These are phyloP conservation scores for Tuber melanosporum DNA, from an alignment of 495 filamentous ascomycete species.

Conservation along the genomic window DNA sequence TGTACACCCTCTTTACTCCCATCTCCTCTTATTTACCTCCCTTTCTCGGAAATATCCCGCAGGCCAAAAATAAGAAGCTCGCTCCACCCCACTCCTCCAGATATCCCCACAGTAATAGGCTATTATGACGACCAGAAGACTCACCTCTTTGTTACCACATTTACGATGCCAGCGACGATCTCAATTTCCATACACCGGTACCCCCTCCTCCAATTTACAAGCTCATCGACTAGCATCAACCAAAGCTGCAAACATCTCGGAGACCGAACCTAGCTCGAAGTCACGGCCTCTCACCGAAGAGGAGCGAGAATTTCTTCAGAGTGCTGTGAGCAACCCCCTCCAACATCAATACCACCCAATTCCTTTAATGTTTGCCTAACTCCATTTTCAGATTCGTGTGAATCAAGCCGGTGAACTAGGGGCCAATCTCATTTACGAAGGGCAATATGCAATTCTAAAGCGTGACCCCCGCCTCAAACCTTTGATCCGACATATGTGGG, in stretches of 20 bases:
- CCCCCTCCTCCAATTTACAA: neutral
- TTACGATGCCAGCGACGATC: neutral
- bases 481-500: slow-evolving; percentile 96
- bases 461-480: slow-evolving; percentile 78
- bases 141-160: neutral
- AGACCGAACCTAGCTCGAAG: neutral
- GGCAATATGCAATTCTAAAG: slow-evolving; percentile 65
- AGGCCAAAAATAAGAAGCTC: neutral
- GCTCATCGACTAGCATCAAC: neutral
- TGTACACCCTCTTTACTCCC: neutral
- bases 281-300: slow-evolving; percentile 58
- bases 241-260: neutral
- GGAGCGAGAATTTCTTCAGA: slow-evolving; percentile 70
- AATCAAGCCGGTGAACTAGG: slow-evolving; percentile 89
- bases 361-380: slow-evolving; percentile 9
- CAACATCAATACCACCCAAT: slow-evolving; percentile 11
- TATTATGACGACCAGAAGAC: neutral
- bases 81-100: neutral
- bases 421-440: slow-evolving; percentile 75
- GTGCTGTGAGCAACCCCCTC: slow-evolving; percentile 51
- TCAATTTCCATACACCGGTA: neutral
- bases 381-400: slow-evolving; percentile 56
- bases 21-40: neutral
- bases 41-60: neutral
- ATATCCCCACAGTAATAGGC: neutral